Evolutionary conservation across 2,329 filamentous ascomycete genomes (phyloP).

Genomic region (Fusarium papillatum): DNA sequence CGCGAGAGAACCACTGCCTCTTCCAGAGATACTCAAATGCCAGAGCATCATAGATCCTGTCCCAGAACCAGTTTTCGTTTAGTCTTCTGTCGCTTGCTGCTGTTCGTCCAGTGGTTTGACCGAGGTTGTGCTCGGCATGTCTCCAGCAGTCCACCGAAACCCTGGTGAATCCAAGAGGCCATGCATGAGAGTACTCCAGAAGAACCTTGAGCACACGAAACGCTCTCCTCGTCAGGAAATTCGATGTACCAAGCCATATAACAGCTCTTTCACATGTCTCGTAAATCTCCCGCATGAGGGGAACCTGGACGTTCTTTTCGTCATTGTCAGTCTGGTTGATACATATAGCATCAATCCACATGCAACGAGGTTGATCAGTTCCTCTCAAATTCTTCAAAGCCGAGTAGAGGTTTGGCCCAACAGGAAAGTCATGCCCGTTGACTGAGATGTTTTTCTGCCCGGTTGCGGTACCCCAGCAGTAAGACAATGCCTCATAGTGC

Average conservation of each 20-base stretch:
- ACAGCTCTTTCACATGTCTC: background rate
- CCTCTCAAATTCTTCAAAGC: background rate
- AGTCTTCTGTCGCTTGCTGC: background rate
- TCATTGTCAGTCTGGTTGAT: background rate
- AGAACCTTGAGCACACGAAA: background rate
- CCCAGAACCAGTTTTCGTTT: background rate
- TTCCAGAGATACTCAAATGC: background rate
- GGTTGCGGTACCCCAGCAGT: constrained; percentile 7
- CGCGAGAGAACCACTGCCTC: background rate
- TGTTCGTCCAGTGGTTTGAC: background rate
- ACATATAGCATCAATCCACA: background rate
- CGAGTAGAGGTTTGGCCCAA: background rate
- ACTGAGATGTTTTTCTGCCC: background rate
- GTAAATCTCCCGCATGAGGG: constrained; percentile 9
- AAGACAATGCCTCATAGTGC: constrained; percentile 11
- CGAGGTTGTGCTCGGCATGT: background rate
- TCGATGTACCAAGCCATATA: background rate
- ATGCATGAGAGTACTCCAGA: background rate
- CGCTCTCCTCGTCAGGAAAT: background rate
- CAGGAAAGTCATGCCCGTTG: constrained; percentile 1
- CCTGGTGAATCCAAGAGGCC: background rate
- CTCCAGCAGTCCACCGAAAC: background rate
- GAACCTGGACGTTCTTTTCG: constrained; percentile 10
- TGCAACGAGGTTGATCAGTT: background rate
- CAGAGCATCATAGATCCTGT: background rate